A percentile compares a stretch with the other conserved stretches of the same genome.
phyloP scores from a whole-genome alignment of 345 rosid genomes.

The Eucalyptus victrix region DNA sequence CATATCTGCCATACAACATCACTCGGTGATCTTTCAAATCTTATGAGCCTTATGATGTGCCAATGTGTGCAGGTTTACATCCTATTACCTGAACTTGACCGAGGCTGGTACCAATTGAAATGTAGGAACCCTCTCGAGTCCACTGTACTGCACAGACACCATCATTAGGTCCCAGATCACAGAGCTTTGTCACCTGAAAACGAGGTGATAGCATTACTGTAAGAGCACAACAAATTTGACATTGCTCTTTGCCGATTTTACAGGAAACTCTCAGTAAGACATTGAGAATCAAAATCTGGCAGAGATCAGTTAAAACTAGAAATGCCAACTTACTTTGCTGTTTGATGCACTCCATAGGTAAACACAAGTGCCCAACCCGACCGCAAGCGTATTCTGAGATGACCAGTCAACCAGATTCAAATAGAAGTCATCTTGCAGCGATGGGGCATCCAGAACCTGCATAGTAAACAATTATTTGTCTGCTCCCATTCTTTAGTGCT shows the following conservation, averaged over 20 bases:
- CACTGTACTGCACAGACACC: slow-evolving; percentile 87
- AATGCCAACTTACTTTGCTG: slow-evolving; percentile 59
- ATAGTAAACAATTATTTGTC: not conserved
- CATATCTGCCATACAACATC: slow-evolving; percentile 39
- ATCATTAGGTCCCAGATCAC: slow-evolving; percentile 87
- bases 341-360: slow-evolving; percentile 96
- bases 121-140: slow-evolving; percentile 94
- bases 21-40: not conserved
- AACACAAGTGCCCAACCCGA: slow-evolving; percentile 93
- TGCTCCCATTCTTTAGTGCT: not conserved
- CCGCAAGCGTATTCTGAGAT: slow-evolving; percentile 93
- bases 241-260: not conserved
- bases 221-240: not conserved
- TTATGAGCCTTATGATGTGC: not conserved
- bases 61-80: not conserved
- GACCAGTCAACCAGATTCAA: slow-evolving; percentile 98
- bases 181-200: slow-evolving; percentile 79
- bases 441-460: slow-evolving; percentile 98
- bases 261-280: not conserved
- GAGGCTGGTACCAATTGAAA: slow-evolving; percentile 71
- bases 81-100: slow-evolving; percentile 87
- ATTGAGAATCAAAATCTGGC: not conserved
- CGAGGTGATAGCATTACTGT: not conserved
- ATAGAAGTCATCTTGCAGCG: slow-evolving; percentile 95
- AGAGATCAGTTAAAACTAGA: not conserved